Base-by-base conservation (phyloP, 2,329 filamentous ascomycete species). In the Cordyceps militaris region DNA sequence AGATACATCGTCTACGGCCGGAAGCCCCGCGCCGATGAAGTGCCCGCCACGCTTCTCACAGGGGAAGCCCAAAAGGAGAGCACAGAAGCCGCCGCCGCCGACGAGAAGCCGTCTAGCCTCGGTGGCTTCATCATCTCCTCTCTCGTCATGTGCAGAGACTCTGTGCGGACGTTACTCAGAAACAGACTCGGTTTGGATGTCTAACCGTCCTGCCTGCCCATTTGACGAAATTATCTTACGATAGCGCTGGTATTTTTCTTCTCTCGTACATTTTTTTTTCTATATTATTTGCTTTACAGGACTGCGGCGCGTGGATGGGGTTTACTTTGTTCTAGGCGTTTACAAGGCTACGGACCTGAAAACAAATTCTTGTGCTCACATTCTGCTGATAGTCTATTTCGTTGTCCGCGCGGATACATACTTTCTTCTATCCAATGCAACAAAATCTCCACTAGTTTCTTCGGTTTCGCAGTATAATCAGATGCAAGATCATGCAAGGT, bases 31-130 rank as follows among this genome's bases (percentile, higher is more conserved):
- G 46, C 54, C 13, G 54, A 50, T 9, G 54, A 57, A 28, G 73
- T 76, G 7, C 78, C 79, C 3, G 65, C 79, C 13, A 63, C 69
- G 2, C 65, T 71, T 6, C 72, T 73, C 1, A 70, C 69, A 40
- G 69, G 72, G 23, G 73, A 56, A 13, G n/a, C 24, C 2, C 44
- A 47, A 43, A 43, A 56, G 6, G 16, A 28, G 16, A 47, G 10
- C 21, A 47, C 16, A 14, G 40, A 55, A 28, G 16, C 14, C 8
- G 30, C 14, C 14, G 42, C 32, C 16, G 28, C 16, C 19, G 24
- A 11, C 23, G 52, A 46, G 14, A 21, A 47, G 52, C 19, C 32
- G n/a, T 8, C 32, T 34, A 42, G 16, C n/a, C n/a, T 56, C 8
- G n/a, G 23, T 21, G 43, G 36, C 5, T 40, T n/a, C 23, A 28